A percentile compares a stretch with the other conserved stretches of the same genome.
phyloP scores from a whole-genome alignment of 805 yeast species.

The Candida morakotiae region DNA sequence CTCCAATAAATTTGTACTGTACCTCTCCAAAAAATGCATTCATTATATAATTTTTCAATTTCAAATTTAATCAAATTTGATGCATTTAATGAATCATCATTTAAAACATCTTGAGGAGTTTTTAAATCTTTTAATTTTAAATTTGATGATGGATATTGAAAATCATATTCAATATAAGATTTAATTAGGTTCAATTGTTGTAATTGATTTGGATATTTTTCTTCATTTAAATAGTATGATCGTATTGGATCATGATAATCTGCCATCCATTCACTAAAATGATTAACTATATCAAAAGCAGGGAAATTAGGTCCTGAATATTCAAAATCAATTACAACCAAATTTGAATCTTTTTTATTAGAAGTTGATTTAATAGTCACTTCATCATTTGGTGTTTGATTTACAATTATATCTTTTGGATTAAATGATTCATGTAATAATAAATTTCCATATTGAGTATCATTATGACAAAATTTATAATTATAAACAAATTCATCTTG shows the following conservation, averaged over 20 bases:
- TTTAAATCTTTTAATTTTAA: slow-evolving; percentile 16
- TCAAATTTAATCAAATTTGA: slow-evolving; percentile 34
- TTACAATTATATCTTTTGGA: slow-evolving; percentile 34
- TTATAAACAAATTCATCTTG: slow-evolving; percentile 38
- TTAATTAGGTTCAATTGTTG: slow-evolving; percentile 69
- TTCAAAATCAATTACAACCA: slow-evolving; percentile 95
- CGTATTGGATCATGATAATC: slow-evolving; percentile 67
- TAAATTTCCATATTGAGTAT: slow-evolving; percentile 93
- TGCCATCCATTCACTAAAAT: slow-evolving; percentile 96
- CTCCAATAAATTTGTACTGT: slow-evolving; percentile 79
- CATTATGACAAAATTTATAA: slow-evolving; percentile 89
- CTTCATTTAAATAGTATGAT: slow-evolving; percentile 49
- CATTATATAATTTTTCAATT: slow-evolving; percentile 54
- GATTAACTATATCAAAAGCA: slow-evolving; percentile 88
- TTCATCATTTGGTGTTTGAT: slow-evolving; percentile 5
- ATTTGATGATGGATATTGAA: slow-evolving; percentile 32
- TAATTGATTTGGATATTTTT: slow-evolving; percentile 61
- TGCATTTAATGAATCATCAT: slow-evolving; percentile 10
- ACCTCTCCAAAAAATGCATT: slow-evolving; percentile 75
- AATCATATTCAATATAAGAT: slow-evolving; percentile 70
- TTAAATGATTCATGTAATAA: slow-evolving; percentile 59
- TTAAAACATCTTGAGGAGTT: slow-evolving; percentile 8
- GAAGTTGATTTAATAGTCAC: slow-evolving; percentile 20
- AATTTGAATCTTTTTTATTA: slow-evolving; percentile 39
- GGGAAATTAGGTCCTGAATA: slow-evolving; percentile 89